These are phyloP conservation scores for Debaryomyces prosopidis DNA, from an alignment of 805 yeast genomes.

Conservation along the genomic window DNA sequence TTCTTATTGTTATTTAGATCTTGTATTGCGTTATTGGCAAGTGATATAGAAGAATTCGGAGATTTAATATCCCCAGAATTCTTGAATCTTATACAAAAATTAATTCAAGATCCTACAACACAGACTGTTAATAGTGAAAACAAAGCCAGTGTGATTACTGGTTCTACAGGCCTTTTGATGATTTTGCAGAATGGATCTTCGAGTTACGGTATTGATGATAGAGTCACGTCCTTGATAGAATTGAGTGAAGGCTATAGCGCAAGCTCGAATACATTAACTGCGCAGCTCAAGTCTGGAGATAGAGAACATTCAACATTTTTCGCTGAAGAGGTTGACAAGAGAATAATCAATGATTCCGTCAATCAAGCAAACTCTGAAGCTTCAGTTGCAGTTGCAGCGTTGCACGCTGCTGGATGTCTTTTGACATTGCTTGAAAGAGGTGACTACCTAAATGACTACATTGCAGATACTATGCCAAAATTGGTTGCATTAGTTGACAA, in stretches of 20 bases:
- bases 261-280: constrained; percentile 29
- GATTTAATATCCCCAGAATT: constrained; percentile 33
- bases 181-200: constrained; percentile 50
- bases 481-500: constrained; percentile 44
- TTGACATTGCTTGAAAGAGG: constrained; percentile 46
- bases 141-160: constrained; percentile 38
- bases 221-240: constrained; percentile 43
- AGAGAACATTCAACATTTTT: constrained; percentile 43
- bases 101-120: constrained; percentile 36
- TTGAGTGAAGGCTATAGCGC: constrained; percentile 40
- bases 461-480: constrained; percentile 40
- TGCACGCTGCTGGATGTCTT: constrained; percentile 48
- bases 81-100: constrained; percentile 20
- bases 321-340: constrained; percentile 35
- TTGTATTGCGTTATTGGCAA: constrained; percentile 42
- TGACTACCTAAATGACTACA: constrained; percentile 40
- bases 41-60: constrained; percentile 54
- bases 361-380: constrained; percentile 33
- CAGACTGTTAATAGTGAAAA: constrained; percentile 35
- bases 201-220: constrained; percentile 50
- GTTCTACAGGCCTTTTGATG: constrained; percentile 39
- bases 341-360: constrained; percentile 34
- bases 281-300: constrained; percentile 40
- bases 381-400: constrained; percentile 39
- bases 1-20: constrained; percentile 42